Evolutionary conservation across 371 early-diverging fungal genomes (phyloP).

Genomic region (Mucor ambiguus): DNA sequence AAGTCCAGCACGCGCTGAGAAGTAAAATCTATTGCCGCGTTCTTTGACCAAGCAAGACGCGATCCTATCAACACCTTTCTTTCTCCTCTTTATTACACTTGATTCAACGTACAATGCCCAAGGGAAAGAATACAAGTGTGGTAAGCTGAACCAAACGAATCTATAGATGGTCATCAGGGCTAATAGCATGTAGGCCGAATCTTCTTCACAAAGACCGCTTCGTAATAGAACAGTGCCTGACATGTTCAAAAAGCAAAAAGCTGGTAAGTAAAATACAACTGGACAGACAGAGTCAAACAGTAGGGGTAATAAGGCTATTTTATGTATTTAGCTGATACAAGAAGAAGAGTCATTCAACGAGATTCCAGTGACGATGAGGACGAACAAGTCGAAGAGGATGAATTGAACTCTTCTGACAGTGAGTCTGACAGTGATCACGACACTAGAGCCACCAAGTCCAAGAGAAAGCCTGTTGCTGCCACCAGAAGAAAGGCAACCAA

Average conservation of each 20-base stretch:
- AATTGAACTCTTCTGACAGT: conserved; percentile 27
- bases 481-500: conserved; percentile 11
- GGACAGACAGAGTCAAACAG: neutral
- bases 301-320: too few species aligned
- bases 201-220: conserved; percentile 20
- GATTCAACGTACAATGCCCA: neutral
- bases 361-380: conserved; percentile 9
- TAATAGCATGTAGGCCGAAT: neutral
- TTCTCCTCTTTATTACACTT: neutral
- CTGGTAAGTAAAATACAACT: conserved; percentile 2
- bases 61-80: neutral
- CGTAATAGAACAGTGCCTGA: conserved; percentile 33
- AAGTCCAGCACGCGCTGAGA: conserved; percentile 6
- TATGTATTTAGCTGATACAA: conserved; percentile 6
- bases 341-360: neutral
- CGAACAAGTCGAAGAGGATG: conserved; percentile 22
- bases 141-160: neutral
- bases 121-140: neutral
- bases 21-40: neutral
- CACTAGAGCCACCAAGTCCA: neutral
- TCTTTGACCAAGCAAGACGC: conserved; percentile 1
- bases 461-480: conserved; percentile 5
- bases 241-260: conserved; percentile 31
- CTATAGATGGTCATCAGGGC: neutral
- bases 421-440: conserved; percentile 21